phyloP scores from a whole-genome alignment of 2,329 filamentous ascomycete genomes.

The Aureobasidium sp. region DNA sequence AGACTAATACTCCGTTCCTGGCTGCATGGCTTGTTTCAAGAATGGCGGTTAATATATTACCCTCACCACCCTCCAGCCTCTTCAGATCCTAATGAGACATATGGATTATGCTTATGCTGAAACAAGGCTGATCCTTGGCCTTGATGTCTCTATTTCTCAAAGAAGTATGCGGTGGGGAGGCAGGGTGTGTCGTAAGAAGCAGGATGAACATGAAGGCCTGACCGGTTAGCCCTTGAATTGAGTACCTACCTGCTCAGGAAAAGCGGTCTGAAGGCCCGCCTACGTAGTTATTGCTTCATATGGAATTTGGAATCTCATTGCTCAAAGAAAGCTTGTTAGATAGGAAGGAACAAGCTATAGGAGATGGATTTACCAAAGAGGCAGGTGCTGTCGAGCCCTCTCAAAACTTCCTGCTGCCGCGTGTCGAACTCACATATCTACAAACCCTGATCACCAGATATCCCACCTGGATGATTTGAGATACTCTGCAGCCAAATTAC shows the following conservation, averaged over 20 bases:
- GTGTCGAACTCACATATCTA: neutral
- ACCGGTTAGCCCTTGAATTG: neutral
- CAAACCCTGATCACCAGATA: neutral
- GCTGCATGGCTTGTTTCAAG: conserved; percentile 5
- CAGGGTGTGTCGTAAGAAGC: neutral
- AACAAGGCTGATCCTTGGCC: neutral
- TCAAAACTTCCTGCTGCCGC: too few relatives aligned
- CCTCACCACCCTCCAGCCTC: conserved; percentile 2
- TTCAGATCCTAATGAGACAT: neutral
- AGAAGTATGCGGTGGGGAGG: neutral
- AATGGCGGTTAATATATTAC: conserved; percentile 11
- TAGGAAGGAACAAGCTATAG: neutral
- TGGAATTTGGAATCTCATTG: neutral
- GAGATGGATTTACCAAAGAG: neutral
- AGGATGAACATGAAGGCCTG: neutral
- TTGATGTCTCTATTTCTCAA: neutral
- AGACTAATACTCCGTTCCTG: conserved; percentile 2
- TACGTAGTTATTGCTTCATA: neutral
- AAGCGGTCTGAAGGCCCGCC: neutral
- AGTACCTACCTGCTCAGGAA: neutral
- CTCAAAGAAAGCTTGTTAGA: neutral
- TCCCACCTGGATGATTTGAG: neutral
- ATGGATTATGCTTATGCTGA: conserved; percentile 6
- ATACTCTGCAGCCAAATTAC: neutral
- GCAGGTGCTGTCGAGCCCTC: conserved; percentile 2